phyloP scores from a whole-genome alignment of 306 rosid species.

The Cucurbita ficifolia region DNA sequence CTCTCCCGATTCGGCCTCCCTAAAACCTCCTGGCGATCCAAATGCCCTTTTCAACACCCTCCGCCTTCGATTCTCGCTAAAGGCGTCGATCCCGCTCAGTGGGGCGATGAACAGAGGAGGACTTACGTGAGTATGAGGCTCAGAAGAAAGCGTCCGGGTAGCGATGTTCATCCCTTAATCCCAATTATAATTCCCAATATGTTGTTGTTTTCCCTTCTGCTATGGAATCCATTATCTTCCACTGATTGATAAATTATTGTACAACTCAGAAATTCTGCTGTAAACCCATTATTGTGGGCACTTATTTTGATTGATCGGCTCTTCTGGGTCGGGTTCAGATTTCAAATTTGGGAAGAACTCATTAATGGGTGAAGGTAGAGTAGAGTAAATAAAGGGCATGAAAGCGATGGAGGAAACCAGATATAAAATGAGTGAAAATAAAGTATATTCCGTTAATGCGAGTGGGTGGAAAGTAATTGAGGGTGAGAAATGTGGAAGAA shows the following conservation, averaged over 20 bases:
- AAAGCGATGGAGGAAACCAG: too few species aligned
- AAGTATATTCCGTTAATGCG: not conserved
- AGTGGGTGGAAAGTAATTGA: not conserved
- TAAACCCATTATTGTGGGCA: not conserved
- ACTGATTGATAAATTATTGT: not conserved
- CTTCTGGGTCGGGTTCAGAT: not conserved
- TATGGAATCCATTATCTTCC: conserved; percentile 43
- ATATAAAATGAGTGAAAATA: too few species aligned
- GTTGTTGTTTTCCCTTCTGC: conserved; percentile 30
- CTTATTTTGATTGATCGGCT: not conserved
- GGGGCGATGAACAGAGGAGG: conserved; percentile 38
- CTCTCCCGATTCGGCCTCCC: conserved; percentile 27
- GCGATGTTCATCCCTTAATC: conserved; percentile 30
- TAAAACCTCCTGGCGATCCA: conserved; percentile 59
- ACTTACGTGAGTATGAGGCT: conserved; percentile 41
- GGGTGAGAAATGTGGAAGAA: too few species aligned
- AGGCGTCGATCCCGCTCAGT: conserved; percentile 43
- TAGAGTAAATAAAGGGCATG: not conserved
- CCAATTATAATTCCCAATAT: conserved; percentile 47
- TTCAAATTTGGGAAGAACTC: not conserved
- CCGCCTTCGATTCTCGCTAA: conserved; percentile 58
- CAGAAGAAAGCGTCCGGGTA: conserved; percentile 23
- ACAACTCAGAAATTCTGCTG: not conserved
- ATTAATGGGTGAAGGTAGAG: not conserved
- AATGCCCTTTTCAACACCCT: conserved; percentile 71